Evolutionary conservation across 768 basidiomycete genomes (phyloP).

Genomic region (Rickenella mellea): DNA sequence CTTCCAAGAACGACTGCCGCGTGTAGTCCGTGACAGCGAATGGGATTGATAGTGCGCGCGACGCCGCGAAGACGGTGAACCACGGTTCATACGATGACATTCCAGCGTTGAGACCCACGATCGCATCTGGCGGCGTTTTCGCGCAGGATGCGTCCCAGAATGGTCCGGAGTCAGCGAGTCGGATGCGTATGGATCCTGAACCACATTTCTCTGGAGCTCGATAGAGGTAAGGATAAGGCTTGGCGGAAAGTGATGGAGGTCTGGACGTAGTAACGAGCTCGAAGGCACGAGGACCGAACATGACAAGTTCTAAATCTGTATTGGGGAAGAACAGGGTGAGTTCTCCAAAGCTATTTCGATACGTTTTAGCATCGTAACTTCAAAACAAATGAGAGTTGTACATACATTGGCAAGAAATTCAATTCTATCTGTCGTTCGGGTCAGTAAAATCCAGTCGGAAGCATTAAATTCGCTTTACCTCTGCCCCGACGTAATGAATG

Average conservation of each 20-base stretch:
- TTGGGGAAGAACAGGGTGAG: too few species aligned
- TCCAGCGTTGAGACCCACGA: conserved; percentile 5
- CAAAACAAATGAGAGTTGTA: too few species aligned
- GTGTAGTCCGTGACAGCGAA: conserved; percentile 8
- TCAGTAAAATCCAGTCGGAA: background rate
- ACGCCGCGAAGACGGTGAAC: conserved; percentile 1
- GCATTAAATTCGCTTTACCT: background rate
- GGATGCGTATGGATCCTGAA: conserved; percentile 4
- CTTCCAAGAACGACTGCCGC: background rate
- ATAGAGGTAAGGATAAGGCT: too few species aligned
- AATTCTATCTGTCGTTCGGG: conserved; percentile 1
- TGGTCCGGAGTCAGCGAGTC: conserved; percentile 1
- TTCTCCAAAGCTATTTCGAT: too few species aligned
- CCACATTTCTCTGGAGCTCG: background rate
- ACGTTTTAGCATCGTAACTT: too few species aligned
- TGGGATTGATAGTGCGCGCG: conserved; percentile 1
- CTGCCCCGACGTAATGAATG: conserved; percentile 4
- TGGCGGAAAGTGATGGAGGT: too few species aligned
- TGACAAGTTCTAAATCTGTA: too few species aligned
- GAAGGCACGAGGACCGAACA: too few species aligned
- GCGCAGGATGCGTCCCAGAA: background rate
- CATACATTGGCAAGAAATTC: conserved; percentile 6
- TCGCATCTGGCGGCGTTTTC: conserved; percentile 2
- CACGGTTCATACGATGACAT: conserved; percentile 4
- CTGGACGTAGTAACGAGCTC: too few species aligned